Conservation (phyloP, 352 stramenopile species). For the Pythium pectinolyticum region DNA sequence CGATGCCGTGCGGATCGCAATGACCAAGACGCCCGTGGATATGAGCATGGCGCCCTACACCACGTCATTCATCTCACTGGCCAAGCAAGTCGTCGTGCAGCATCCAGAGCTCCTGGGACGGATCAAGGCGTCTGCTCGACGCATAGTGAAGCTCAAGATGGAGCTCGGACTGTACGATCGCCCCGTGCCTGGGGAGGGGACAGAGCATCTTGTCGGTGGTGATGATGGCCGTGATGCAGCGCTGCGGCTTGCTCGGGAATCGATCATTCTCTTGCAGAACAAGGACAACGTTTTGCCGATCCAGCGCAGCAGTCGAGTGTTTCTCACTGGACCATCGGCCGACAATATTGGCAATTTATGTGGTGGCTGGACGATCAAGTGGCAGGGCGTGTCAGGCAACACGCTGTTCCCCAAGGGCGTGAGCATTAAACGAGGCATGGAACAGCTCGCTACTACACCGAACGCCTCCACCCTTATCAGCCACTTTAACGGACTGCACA, state of each 20-base stretch:
- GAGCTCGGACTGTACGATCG: constrained; percentile 26
- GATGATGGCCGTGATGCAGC: constrained; percentile 17
- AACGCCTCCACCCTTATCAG: background rate
- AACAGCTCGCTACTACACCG: constrained; percentile 2
- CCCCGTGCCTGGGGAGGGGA: constrained; percentile 24
- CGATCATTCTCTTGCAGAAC: constrained; percentile 88
- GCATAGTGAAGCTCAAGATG: constrained; percentile 30
- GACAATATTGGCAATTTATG: constrained; percentile 75
- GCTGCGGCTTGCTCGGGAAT: constrained; percentile 28
- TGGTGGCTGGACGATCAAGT: constrained; percentile 84
- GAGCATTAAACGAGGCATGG: constrained; percentile 29
- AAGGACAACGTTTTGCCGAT: constrained; percentile 55
- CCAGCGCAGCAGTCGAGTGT: constrained; percentile 32
- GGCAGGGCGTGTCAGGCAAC: constrained; percentile 44
- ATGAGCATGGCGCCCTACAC: constrained; percentile 74
- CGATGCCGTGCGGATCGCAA: constrained; percentile 43
- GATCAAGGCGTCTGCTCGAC: constrained; percentile 18
- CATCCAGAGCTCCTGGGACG: constrained; percentile 17
- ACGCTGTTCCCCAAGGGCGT: constrained; percentile 30
- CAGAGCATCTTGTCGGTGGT: constrained; percentile 15
- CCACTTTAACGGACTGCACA: constrained; percentile 26
- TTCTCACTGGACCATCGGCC: constrained; percentile 67
- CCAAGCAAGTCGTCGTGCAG: constrained; percentile 23
- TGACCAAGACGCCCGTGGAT: constrained; percentile 69
- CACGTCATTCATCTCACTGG: constrained; percentile 30